Evolutionary conservation across 2,329 filamentous ascomycete species (phyloP).

Genomic region (Phaeosphaeria sp.): DNA sequence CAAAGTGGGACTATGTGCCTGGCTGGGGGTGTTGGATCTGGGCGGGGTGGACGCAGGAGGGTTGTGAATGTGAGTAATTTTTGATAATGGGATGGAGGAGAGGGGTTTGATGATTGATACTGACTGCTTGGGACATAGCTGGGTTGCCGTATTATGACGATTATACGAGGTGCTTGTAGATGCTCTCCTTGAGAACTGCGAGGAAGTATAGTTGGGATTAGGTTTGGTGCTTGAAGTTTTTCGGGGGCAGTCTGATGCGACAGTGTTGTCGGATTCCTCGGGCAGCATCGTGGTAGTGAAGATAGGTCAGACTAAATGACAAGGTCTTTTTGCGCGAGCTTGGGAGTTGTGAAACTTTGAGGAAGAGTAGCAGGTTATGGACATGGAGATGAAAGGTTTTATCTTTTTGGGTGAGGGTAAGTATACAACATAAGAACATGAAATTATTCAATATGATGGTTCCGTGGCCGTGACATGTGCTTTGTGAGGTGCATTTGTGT

Average conservation of each 20-base stretch:
- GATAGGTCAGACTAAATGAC: no score
- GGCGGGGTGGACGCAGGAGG: constrained; percentile 4
- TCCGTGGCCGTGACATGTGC: no score
- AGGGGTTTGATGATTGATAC: neutral
- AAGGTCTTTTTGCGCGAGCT: no score
- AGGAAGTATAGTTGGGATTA: no score
- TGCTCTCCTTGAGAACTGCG: no score
- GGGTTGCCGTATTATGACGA: neutral
- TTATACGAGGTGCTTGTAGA: neutral
- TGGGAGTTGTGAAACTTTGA: no score
- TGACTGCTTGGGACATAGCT: neutral
- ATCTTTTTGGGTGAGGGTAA: neutral
- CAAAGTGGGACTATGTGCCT: constrained; percentile 4
- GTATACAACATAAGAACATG: neutral
- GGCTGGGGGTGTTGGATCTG: constrained; percentile 6
- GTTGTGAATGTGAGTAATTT: constrained; percentile 4
- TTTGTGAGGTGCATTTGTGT: no score
- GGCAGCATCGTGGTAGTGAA: no score
- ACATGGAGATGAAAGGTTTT: neutral
- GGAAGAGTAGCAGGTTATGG: no score
- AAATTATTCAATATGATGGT: neutral
- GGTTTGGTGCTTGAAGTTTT: neutral
- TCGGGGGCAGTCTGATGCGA: no score
- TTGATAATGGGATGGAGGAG: neutral
- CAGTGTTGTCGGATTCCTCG: no score